Percentiles rank a stretch among this genome's conserved stretches.
These are phyloP conservation scores for Penicillium sp. DNA, from an alignment of 2,329 filamentous ascomycete species.

Conservation along the genomic window DNA sequence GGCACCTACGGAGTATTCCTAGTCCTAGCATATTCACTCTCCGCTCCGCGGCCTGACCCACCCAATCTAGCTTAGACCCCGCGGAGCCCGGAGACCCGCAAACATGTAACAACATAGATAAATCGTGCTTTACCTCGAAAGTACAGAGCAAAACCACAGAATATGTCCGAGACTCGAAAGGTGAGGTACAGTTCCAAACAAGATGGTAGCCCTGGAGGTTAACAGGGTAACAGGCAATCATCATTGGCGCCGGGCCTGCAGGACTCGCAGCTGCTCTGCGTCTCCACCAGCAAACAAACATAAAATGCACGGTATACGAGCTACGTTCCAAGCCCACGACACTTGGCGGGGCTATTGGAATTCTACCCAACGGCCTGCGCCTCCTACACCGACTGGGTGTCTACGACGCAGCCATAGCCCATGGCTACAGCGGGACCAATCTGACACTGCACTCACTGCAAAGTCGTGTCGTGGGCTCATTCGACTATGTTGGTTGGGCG, in stretches of 20 bases:
- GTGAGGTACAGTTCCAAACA: neutral
- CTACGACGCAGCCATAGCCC: slow-evolving; percentile 18
- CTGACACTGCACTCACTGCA: slow-evolving; percentile 23
- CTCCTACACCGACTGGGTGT: slow-evolving; percentile 26
- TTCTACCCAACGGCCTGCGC: slow-evolving; percentile 29
- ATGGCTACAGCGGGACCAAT: slow-evolving; percentile 15
- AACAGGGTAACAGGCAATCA: slow-evolving; percentile 9
- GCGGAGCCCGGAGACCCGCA: neutral
- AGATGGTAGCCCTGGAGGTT: neutral
- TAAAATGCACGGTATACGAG: slow-evolving; percentile 27
- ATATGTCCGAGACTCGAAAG: slow-evolving; percentile 1
- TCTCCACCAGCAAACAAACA: slow-evolving; percentile 13
- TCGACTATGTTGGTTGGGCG: slow-evolving; percentile 16
- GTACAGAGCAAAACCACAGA: neutral
- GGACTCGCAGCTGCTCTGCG: slow-evolving; percentile 14
- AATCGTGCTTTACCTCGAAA: neutral
- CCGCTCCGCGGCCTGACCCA: neutral
- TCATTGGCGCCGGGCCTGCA: slow-evolving; percentile 15
- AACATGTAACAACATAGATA: neutral
- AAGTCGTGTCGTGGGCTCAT: slow-evolving; percentile 14
- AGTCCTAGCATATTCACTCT: neutral
- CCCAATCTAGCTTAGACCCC: neutral
- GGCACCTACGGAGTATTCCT: neutral
- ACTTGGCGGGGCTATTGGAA: slow-evolving; percentile 30
- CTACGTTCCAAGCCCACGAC: slow-evolving; percentile 26